phyloP scores from a whole-genome alignment of 2,329 filamentous ascomycete species.

The Thyridium curvatum region DNA sequence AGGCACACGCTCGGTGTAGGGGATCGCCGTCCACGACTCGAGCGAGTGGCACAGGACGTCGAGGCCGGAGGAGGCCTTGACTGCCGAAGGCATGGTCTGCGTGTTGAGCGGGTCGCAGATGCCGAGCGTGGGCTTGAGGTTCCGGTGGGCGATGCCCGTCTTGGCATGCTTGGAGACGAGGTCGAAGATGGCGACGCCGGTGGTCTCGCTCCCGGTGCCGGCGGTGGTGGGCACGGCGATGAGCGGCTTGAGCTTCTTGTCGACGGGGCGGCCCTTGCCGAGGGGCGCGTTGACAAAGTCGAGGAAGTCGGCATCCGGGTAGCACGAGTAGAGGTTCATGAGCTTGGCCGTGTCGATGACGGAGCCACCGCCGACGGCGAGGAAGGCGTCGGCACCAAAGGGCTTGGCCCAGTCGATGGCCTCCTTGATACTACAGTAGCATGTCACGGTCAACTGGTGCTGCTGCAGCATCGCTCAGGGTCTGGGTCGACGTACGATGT shows the following conservation, averaged over 20 bases:
- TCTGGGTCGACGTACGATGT: slow-evolving; percentile 56
- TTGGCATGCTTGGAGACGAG: slow-evolving; percentile 85
- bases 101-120: slow-evolving; percentile 81
- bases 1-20: slow-evolving; percentile 79
- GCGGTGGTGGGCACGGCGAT: slow-evolving; percentile 82
- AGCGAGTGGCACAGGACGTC: slow-evolving; percentile 94
- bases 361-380: slow-evolving; percentile 87
- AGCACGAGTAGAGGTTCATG: slow-evolving; percentile 93
- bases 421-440: slow-evolving; percentile 66
- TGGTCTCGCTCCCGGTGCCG: slow-evolving; percentile 88
- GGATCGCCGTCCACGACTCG: slow-evolving; percentile 97
- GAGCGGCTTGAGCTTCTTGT: slow-evolving; percentile 64
- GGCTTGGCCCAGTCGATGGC: slow-evolving; percentile 83
- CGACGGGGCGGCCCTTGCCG: slow-evolving; percentile 74
- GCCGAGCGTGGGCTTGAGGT: slow-evolving; percentile 89
- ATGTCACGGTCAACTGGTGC: too few relatives aligned
- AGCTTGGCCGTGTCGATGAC: slow-evolving; percentile 98
- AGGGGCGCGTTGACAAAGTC: slow-evolving; percentile 97
- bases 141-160: slow-evolving; percentile 91
- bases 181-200: slow-evolving; percentile 96
- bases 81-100: slow-evolving; percentile 88
- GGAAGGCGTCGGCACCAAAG: slow-evolving; percentile 77
- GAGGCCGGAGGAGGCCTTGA: slow-evolving; percentile 85
- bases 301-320: slow-evolving; percentile 86
- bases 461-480: background rate